Evolutionary conservation across 139 green algal genomes (phyloP).

Genomic region (Spirogloea muscicola): DNA sequence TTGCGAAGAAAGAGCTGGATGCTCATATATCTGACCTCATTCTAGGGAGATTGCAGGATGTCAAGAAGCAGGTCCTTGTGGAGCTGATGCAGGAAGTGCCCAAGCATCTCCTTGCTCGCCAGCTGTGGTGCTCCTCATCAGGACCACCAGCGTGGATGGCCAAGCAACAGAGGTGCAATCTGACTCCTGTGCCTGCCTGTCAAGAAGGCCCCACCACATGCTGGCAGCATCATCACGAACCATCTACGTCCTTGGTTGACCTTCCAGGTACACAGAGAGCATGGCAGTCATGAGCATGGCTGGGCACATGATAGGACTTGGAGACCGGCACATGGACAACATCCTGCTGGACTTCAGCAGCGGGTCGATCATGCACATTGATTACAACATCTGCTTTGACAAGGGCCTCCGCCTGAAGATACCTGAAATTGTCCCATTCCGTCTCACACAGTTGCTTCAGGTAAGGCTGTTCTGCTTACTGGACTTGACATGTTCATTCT

Average conservation of each 20-base stretch:
- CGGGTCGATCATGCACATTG: constrained; percentile 62
- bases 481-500: too few relatives aligned
- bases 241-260: neutral
- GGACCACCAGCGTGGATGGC: constrained; percentile 26
- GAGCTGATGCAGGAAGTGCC: constrained; percentile 53
- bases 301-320: constrained; percentile 81
- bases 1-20: too few relatives aligned
- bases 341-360: constrained; percentile 65
- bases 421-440: constrained; percentile 89
- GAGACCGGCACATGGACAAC: constrained; percentile 88
- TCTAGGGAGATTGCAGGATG: too few relatives aligned
- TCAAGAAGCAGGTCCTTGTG: constrained; percentile 21
- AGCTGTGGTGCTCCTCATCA: constrained; percentile 62
- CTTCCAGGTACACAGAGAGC: constrained; percentile 52
- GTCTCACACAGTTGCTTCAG: constrained; percentile 77
- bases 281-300: constrained; percentile 69
- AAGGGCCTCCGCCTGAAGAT: constrained; percentile 62
- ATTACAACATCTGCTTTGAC: constrained; percentile 70
- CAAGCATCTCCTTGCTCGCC: constrained; percentile 48
- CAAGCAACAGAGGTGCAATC: constrained; percentile 36
- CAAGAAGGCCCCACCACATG: too few relatives aligned
- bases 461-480: too few relatives aligned
- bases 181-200: too few relatives aligned
- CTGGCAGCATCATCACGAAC: too few relatives aligned
- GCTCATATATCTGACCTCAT: too few relatives aligned